Conservation (phyloP, 2,329 filamentous ascomycete species). For the Verruconis gallopava region DNA sequence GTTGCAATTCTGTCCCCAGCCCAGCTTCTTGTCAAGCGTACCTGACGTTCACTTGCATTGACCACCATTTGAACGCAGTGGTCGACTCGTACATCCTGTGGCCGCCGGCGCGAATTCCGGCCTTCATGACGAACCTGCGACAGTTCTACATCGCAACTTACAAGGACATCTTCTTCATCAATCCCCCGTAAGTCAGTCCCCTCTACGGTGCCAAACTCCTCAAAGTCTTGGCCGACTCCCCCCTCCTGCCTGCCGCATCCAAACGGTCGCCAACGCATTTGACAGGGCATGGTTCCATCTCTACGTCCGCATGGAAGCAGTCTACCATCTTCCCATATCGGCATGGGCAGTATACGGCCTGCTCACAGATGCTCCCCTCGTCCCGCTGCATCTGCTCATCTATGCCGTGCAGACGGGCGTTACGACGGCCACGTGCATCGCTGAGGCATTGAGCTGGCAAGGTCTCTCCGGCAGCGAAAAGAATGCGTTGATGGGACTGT, state of each 20-base stretch:
- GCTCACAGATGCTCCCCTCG: constrained; percentile 42
- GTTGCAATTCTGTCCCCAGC: no score
- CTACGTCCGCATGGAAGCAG: constrained; percentile 45
- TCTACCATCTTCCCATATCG: constrained; percentile 49
- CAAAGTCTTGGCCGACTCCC: no score
- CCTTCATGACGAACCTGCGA: constrained; percentile 37
- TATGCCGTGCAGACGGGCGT: constrained; percentile 47
- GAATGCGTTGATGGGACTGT: constrained; percentile 22
- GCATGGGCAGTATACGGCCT: constrained; percentile 47
- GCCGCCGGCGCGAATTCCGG: constrained; percentile 36
- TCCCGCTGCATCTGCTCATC: constrained; percentile 47
- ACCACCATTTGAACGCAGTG: no score
- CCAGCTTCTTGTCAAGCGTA: no score
- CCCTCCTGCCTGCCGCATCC: no score
- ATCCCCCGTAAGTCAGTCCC: constrained; percentile 31
- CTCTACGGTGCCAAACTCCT: no score
- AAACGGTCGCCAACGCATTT: no score
- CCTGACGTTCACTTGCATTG: no score
- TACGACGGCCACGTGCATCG: constrained; percentile 50
- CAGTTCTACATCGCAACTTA: constrained; percentile 48
- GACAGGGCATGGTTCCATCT: constrained; percentile 41
- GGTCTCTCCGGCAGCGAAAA: constrained; percentile 20
- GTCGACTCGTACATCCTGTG: constrained; percentile 50
- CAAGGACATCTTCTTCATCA: constrained; percentile 49
- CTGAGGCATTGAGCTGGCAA: constrained; percentile 45